phyloP scores from a whole-genome alignment of 768 basidiomycete species.

The Mycena epipterygia region DNA sequence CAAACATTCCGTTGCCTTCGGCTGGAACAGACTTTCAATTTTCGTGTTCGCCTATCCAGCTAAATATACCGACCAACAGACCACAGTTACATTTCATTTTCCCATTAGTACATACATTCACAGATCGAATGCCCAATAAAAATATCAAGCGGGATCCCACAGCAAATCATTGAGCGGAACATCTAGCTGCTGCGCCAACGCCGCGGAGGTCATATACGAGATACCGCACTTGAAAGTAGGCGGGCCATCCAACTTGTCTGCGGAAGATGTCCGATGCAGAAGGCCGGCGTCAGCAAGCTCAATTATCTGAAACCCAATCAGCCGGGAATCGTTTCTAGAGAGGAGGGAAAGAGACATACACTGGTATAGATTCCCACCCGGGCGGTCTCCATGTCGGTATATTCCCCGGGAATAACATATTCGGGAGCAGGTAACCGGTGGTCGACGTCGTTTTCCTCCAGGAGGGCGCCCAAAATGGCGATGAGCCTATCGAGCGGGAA shows the following conservation, averaged over 20 bases:
- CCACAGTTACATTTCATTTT: too few species aligned
- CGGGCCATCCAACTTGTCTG: slow-evolving; percentile 77
- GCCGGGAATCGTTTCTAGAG: not conserved
- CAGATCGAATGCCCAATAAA: too few species aligned
- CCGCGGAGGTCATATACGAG: slow-evolving; percentile 67
- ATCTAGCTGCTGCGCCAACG: slow-evolving; percentile 70
- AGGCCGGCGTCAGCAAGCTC: slow-evolving; percentile 76
- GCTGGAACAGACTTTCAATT: too few species aligned
- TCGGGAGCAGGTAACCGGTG: slow-evolving; percentile 58
- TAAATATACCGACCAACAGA: too few species aligned
- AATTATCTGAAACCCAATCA: slow-evolving; percentile 61
- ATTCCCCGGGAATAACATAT: slow-evolving; percentile 73
- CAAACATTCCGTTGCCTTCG: too few species aligned
- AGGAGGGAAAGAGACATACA: slow-evolving; percentile 55
- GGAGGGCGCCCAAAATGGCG: slow-evolving; percentile 82
- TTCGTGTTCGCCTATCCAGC: too few species aligned
- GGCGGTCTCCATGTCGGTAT: slow-evolving; percentile 80
- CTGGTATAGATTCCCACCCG: slow-evolving; percentile 70
- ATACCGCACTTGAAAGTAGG: slow-evolving; percentile 83
- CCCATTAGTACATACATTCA: too few species aligned
- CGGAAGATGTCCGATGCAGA: slow-evolving; percentile 71
- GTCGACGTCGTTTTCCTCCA: slow-evolving; percentile 80
- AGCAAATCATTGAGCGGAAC: slow-evolving; percentile 75
- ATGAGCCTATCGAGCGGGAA: slow-evolving; percentile 87
- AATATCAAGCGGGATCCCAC: slow-evolving; percentile 68